Evolutionary conservation across 2,329 filamentous ascomycete genomes (phyloP).

Genomic region (Mollisia scopiformis): DNA sequence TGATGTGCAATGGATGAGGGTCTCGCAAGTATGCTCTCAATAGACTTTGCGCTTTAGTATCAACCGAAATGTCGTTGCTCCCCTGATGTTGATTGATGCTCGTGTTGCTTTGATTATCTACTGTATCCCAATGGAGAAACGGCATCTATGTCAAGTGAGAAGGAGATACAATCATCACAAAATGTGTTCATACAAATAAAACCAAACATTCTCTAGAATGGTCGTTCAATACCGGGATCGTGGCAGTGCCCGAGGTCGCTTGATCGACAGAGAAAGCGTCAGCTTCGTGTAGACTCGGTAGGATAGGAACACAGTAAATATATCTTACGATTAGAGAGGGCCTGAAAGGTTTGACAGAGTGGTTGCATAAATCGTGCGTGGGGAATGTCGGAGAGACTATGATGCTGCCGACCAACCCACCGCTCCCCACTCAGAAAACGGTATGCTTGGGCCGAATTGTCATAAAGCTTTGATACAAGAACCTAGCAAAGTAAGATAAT

Average conservation of each 20-base stretch:
- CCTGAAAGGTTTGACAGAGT: not conserved
- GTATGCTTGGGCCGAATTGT: not conserved
- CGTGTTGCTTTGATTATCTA: not conserved
- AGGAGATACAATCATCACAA: not conserved
- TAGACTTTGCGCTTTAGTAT: constrained; percentile 13
- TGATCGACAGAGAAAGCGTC: not conserved
- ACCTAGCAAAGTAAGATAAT: not conserved
- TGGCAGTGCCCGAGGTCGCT: not conserved
- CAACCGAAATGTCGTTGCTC: not conserved
- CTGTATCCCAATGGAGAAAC: not conserved
- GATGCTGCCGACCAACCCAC: not conserved
- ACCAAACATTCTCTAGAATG: not conserved
- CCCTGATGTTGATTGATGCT: not conserved
- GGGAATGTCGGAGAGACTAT: not conserved
- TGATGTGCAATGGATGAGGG: constrained; percentile 42
- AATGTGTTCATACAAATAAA: not conserved
- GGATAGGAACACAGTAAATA: not conserved
- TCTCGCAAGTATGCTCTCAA: constrained; percentile 13
- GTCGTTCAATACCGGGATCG: not conserved
- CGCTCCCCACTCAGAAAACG: not conserved
- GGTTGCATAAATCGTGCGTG: not conserved
- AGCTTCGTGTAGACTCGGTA: not conserved
- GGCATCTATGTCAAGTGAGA: not conserved
- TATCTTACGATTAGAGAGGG: not conserved
- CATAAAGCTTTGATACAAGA: not conserved